Evolutionary conservation across 2,329 filamentous ascomycete species (phyloP).

Genomic region (Alternaria novae-zelandiae): DNA sequence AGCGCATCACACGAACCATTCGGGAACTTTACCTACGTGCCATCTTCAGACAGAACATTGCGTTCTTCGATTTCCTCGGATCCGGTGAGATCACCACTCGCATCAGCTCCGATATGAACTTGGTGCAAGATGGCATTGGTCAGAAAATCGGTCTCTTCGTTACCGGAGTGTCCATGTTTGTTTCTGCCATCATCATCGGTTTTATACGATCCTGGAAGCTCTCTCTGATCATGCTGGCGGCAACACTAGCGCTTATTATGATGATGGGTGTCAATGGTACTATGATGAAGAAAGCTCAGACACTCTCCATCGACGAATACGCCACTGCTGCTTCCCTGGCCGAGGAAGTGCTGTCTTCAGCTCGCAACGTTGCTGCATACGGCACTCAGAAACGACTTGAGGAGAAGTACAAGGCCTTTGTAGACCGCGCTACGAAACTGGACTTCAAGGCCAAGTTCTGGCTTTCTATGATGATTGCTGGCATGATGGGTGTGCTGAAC

Average conservation of each 20-base stretch:
- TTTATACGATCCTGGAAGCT: slow-evolving; percentile 94
- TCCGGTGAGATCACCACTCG: slow-evolving; percentile 94
- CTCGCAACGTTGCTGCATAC: slow-evolving; percentile 91
- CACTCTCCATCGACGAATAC: slow-evolving; percentile 74
- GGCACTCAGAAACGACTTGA: slow-evolving; percentile 93
- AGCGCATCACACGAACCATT: slow-evolving; percentile 56
- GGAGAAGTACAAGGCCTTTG: slow-evolving; percentile 78
- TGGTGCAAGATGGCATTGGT: slow-evolving; percentile 87
- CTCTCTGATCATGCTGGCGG: slow-evolving; percentile 83
- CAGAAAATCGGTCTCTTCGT: slow-evolving; percentile 48
- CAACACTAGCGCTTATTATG: slow-evolving; percentile 77
- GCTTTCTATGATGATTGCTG: slow-evolving; percentile 79
- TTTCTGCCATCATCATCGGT: slow-evolving; percentile 88
- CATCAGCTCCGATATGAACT: slow-evolving; percentile 92
- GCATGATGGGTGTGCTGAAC: slow-evolving; percentile 84
- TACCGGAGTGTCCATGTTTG: slow-evolving; percentile 60
- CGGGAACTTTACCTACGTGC: slow-evolving; percentile 69
- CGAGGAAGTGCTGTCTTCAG: slow-evolving; percentile 92
- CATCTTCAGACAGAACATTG: slow-evolving; percentile 52
- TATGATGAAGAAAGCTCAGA: slow-evolving; percentile 81
- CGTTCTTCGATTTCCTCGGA: slow-evolving; percentile 77
- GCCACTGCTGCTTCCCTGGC: slow-evolving; percentile 85
- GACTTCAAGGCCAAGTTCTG: slow-evolving; percentile 77
- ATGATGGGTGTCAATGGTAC: slow-evolving; percentile 76
- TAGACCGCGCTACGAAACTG: slow-evolving; percentile 74